Percentiles rank a stretch among this genome's conserved stretches.
phyloP scores from a whole-genome alignment of 345 rosid species.

The Populus euphratica region DNA sequence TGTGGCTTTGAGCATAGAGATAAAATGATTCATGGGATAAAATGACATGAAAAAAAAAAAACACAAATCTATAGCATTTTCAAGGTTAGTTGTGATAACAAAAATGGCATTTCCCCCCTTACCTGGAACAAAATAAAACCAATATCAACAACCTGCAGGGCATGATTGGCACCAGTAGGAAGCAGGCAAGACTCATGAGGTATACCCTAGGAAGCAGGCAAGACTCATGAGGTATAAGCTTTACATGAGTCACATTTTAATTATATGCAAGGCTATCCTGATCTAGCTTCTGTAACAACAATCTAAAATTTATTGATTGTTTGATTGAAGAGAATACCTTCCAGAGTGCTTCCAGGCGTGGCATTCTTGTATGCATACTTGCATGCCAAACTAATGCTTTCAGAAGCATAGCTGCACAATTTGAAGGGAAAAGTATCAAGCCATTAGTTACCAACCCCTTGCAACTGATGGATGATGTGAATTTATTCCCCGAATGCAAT shows the following conservation, averaged over 20 bases:
- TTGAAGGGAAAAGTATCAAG: conserved; percentile 5
- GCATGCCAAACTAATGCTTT: conserved; percentile 81
- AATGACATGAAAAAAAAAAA: not conserved
- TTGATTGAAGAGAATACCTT: conserved; percentile 41
- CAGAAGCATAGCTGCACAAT: conserved; percentile 72
- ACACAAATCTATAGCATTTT: too few relatives aligned
- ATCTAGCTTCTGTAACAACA: not conserved
- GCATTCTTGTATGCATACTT: conserved; percentile 77
- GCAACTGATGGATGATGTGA: not conserved
- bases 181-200: too few relatives aligned
- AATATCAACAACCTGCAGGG: too few relatives aligned
- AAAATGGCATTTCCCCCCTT: too few relatives aligned
- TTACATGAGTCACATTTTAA: too few relatives aligned
- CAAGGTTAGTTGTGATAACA: too few relatives aligned
- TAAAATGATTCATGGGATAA: not conserved
- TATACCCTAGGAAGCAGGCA: too few relatives aligned
- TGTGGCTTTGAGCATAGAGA: not conserved
- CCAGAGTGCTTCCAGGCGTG: conserved; percentile 77
- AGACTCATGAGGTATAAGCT: too few relatives aligned
- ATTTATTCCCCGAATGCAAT: conserved; percentile 4
- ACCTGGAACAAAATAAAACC: too few relatives aligned
- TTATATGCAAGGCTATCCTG: not conserved
- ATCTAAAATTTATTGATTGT: not conserved
- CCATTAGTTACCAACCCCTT: not conserved
- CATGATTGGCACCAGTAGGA: too few relatives aligned